Percentiles rank a stretch among this genome's conserved stretches.
Evolutionary conservation across 495 filamentous ascomycete genomes (phyloP).

Genomic region (Talaromyces stipitatus): DNA sequence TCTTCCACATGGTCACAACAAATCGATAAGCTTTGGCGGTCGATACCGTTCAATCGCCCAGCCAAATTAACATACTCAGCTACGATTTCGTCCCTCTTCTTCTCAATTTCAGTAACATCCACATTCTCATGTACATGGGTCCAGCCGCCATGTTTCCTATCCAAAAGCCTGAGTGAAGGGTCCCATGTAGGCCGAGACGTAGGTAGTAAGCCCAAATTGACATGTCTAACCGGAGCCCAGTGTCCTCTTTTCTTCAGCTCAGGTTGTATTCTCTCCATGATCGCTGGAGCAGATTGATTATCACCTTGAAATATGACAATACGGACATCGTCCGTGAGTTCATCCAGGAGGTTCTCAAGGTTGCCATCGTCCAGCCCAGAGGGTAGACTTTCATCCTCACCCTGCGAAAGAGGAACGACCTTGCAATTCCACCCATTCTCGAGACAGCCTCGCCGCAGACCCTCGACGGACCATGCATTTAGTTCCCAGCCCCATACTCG

Average conservation of each 20-base stretch:
- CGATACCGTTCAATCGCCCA: constrained; percentile 12
- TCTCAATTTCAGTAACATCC: constrained; percentile 51
- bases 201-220: constrained; percentile 78
- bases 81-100: constrained; percentile 31
- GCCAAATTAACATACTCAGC: constrained; percentile 7
- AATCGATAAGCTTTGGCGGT: constrained; percentile 3
- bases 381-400: constrained; percentile 9
- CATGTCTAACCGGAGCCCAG: constrained; percentile 47
- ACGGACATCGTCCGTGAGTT: constrained; percentile 22
- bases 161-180: constrained; percentile 53
- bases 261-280: constrained; percentile 28
- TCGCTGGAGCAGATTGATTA: constrained; percentile 48
- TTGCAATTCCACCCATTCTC: constrained; percentile 57
- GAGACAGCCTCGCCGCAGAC: constrained; percentile 58
- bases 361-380: constrained; percentile 9
- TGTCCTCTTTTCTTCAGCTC: constrained; percentile 14
- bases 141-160: constrained; percentile 50
- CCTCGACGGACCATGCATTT: constrained; percentile 83
- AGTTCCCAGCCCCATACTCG: constrained; percentile 82
- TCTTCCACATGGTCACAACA: constrained; percentile 61
- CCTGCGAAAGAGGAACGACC: constrained; percentile 31
- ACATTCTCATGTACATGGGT: constrained; percentile 87
- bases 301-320: constrained; percentile 65
- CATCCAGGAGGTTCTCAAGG: constrained; percentile 20
- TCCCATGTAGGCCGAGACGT: constrained; percentile 58